phyloP scores from a whole-genome alignment of 371 early-diverging fungal species.

The Ordospora pajunii region DNA sequence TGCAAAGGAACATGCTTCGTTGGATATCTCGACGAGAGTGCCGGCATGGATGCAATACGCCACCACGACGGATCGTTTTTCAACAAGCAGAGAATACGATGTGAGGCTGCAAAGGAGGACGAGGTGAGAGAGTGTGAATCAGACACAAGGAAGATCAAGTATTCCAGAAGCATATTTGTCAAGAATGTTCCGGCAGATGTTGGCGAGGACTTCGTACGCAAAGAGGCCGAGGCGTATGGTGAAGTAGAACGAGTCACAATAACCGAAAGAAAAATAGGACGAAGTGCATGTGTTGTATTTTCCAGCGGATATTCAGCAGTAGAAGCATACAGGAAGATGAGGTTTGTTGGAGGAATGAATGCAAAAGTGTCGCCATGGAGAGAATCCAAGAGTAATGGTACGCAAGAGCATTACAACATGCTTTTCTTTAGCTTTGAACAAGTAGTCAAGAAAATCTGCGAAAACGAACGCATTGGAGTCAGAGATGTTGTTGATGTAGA shows the following conservation, averaged over 20 bases:
- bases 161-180: conserved; percentile 41
- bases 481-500: conserved; percentile 50
- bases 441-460: conserved; percentile 53
- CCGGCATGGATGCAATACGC: conserved; percentile 37
- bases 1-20: conserved; percentile 57
- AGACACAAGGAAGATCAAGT: conserved; percentile 36
- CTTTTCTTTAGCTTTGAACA: conserved; percentile 60
- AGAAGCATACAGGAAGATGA: conserved; percentile 28
- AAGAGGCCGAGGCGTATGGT: conserved; percentile 7
- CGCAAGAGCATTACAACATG: conserved; percentile 45
- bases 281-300: conserved; percentile 39
- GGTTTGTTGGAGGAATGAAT: conserved; percentile 41
- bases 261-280: conserved; percentile 9
- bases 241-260: not conserved
- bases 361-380: conserved; percentile 36
- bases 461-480: conserved; percentile 42
- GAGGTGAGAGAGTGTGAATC: conserved; percentile 22
- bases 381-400: conserved; percentile 24
- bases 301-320: conserved; percentile 41
- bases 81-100: conserved; percentile 45
- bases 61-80: conserved; percentile 27
- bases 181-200: conserved; percentile 25
- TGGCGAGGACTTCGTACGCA: not conserved
- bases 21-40: conserved; percentile 48
- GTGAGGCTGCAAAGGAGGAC: not conserved